Conservation (phyloP, 2,329 filamentous ascomycete species). For the Hysterium pulicare region DNA sequence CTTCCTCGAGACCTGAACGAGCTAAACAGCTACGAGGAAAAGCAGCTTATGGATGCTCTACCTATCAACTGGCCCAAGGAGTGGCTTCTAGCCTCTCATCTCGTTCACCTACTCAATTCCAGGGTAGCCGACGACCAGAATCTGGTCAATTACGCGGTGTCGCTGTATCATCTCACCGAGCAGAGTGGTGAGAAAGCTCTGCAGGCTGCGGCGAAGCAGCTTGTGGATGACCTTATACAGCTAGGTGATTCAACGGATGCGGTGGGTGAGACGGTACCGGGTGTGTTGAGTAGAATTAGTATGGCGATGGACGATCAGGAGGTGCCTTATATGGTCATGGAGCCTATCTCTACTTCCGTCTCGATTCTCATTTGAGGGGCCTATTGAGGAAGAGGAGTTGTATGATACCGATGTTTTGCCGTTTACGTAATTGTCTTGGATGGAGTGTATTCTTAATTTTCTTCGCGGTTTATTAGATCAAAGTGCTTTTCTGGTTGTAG, state of each 20-base stretch:
- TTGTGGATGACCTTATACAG: neutral
- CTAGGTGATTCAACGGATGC: neutral
- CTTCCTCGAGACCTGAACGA: conserved; percentile 29
- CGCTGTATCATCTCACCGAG: conserved; percentile 20
- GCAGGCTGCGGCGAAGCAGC: neutral
- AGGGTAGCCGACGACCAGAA: conserved; percentile 41
- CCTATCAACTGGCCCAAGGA: conserved; percentile 42
- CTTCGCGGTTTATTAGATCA: too few relatives aligned
- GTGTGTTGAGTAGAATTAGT: neutral
- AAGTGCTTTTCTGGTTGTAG: too few relatives aligned
- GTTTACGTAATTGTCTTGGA: too few relatives aligned
- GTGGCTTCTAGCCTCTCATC: conserved; percentile 47
- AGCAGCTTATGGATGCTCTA: conserved; percentile 39
- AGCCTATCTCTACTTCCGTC: neutral
- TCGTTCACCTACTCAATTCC: conserved; percentile 48
- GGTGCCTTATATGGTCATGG: neutral
- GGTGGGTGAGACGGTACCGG: neutral
- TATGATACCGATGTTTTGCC: too few relatives aligned
- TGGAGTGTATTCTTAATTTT: too few relatives aligned
- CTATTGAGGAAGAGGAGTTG: too few relatives aligned
- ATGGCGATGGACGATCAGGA: neutral
- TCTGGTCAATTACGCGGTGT: conserved; percentile 42
- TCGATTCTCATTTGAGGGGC: too few relatives aligned
- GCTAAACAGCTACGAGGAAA: conserved; percentile 28
- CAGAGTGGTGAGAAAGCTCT: neutral